phyloP scores from a whole-genome alignment of 169 alveolate genomes.

The Neospora caninum region DNA sequence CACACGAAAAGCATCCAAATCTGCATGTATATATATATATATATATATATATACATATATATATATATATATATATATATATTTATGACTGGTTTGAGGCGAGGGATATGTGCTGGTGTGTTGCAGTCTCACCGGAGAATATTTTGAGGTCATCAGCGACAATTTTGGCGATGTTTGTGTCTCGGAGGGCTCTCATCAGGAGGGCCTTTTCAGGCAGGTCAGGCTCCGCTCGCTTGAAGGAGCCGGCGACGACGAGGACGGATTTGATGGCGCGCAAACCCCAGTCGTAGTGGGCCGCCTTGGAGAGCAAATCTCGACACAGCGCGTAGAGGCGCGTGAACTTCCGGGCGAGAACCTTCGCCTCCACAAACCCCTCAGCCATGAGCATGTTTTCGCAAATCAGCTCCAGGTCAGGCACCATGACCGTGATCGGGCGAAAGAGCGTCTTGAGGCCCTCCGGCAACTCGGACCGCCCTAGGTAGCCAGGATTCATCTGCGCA shows the following conservation, averaged over 20 bases:
- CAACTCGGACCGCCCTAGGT: constrained; percentile 95
- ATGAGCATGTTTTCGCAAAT: constrained; percentile 96
- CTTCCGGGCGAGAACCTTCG: constrained; percentile 92
- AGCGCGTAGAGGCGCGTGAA: constrained; percentile 93
- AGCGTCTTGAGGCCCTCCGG: constrained; percentile 96
- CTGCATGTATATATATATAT: too few species aligned
- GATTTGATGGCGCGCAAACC: constrained; percentile 97
- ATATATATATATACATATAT: not conserved
- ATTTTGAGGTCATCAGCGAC: constrained; percentile 92
- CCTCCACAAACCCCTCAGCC: constrained; percentile 97
- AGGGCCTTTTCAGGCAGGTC: constrained; percentile 91
- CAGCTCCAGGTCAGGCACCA: constrained; percentile 95
- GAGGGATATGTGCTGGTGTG: not conserved
- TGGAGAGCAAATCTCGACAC: constrained; percentile 91
- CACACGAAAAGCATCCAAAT: too few species aligned
- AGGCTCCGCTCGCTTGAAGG: constrained; percentile 94
- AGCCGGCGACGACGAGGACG: constrained; percentile 96
- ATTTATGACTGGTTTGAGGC: not conserved
- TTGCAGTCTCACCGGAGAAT: constrained; percentile 85
- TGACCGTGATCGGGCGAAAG: constrained; percentile 95
- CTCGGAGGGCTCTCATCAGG: constrained; percentile 95
- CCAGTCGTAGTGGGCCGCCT: constrained; percentile 96
- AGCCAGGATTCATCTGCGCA: constrained; percentile 92
- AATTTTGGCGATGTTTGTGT: constrained; percentile 95
- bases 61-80: constrained; percentile 80